Conservation (phyloP, 371 early-diverging fungal genomes). For the Circinella umbellata region DNA sequence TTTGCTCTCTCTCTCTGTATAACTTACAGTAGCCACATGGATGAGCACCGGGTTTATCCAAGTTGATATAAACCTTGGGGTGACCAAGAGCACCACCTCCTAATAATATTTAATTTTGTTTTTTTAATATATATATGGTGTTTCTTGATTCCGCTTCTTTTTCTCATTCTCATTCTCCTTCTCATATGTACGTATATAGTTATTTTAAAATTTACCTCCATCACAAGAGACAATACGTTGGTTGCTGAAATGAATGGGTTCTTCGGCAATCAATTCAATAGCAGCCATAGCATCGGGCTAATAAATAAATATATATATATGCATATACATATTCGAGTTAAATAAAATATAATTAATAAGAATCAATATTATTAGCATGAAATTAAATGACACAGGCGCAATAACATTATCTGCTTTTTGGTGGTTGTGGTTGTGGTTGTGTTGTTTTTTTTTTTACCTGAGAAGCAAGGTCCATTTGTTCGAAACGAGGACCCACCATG, state of each 20-base stretch:
- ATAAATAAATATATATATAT: not conserved
- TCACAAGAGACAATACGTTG: conserved; percentile 84
- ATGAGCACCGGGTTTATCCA: conserved; percentile 75
- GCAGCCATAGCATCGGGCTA: conserved; percentile 93
- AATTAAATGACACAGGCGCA: not conserved
- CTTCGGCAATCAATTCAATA: conserved; percentile 89
- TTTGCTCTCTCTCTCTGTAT: not conserved
- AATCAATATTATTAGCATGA: not conserved
- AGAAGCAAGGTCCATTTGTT: conserved; percentile 80
- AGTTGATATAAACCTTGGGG: conserved; percentile 93
- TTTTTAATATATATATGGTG: not conserved
- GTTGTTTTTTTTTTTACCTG: conserved; percentile 62
- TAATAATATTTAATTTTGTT: conserved; percentile 20
- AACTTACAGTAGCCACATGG: conserved; percentile 83
- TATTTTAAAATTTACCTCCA: conserved; percentile 69
- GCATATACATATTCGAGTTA: too few species aligned
- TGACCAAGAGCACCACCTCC: conserved; percentile 94
- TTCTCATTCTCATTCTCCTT: not conserved
- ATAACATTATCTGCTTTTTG: too few species aligned
- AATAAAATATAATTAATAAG: too few species aligned
- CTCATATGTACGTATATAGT: not conserved
- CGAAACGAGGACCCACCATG: conserved; percentile 87
- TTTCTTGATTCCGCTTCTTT: not conserved
- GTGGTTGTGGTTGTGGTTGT: too few species aligned
- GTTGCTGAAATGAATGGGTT: conserved; percentile 79